These are phyloP conservation scores for Musa beccarii DNA, from an alignment of 176 grass and related monocot species.

Conservation along the genomic window DNA sequence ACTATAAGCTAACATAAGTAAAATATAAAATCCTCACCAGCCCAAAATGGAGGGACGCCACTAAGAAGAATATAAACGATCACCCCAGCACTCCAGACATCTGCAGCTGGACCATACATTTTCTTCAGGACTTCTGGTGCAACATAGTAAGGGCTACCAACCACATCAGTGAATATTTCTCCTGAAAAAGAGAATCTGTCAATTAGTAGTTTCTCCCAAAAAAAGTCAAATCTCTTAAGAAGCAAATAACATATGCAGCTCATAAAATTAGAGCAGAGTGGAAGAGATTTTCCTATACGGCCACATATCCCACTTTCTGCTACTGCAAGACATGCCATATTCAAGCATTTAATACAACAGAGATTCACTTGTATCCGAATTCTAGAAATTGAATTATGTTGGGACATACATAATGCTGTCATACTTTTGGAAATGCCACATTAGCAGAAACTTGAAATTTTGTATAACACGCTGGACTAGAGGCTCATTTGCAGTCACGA, in stretches of 20 bases:
- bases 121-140: constrained; percentile 1
- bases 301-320: not conserved
- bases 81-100: not conserved
- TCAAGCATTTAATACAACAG: not conserved
- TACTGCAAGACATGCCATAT: not conserved
- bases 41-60: not conserved
- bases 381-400: not conserved
- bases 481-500: not conserved
- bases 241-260: not conserved
- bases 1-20: too few relatives aligned
- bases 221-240: not conserved
- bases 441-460: not conserved
- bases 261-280: not conserved
- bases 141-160: not conserved
- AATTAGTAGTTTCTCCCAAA: not conserved
- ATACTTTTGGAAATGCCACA: not conserved
- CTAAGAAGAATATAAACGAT: constrained; percentile 2
- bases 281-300: not conserved
- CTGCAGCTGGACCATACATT: not conserved
- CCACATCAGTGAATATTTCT: constrained; percentile 1
- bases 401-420: not conserved
- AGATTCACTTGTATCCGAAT: not conserved
- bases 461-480: not conserved
- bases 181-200: not conserved
- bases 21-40: not conserved